Conservation (phyloP, 176 grass and related monocot genomes). For the Zoysia pacifica region DNA sequence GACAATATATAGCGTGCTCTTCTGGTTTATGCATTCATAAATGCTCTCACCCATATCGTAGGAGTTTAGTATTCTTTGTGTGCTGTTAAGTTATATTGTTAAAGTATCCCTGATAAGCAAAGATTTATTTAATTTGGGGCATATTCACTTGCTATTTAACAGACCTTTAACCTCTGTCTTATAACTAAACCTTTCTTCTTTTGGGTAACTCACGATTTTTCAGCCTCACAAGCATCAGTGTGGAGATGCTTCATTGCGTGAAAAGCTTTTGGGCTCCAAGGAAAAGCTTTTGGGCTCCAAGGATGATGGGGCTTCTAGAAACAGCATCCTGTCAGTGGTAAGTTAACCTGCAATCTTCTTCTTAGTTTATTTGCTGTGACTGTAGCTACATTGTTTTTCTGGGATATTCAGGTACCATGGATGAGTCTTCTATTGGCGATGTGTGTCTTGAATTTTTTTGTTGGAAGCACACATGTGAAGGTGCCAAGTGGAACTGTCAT, state of each 20-base stretch:
- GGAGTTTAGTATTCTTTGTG: constrained; percentile 15
- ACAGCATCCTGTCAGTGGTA: constrained; percentile 46
- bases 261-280: constrained; percentile 62
- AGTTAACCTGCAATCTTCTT: constrained; percentile 25
- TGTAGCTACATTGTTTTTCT: constrained; percentile 5
- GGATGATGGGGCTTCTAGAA: constrained; percentile 40
- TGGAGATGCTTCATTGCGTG: constrained; percentile 43
- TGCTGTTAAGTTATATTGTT: not conserved
- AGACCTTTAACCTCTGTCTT: not conserved
- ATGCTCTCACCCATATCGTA: constrained; percentile 16
- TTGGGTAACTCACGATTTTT: constrained; percentile 7
- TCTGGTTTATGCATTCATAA: constrained; percentile 7
- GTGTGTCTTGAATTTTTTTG: constrained; percentile 53
- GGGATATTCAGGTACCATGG: constrained; percentile 70
- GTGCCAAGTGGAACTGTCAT: constrained; percentile 61
- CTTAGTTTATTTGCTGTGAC: constrained; percentile 6
- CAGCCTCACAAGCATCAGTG: constrained; percentile 50
- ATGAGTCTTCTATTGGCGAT: constrained; percentile 50
- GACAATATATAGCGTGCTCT: not conserved
- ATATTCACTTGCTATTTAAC: not conserved
- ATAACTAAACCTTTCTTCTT: not conserved
- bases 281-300: too few relatives aligned
- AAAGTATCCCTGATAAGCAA: not conserved
- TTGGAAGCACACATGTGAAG: constrained; percentile 38
- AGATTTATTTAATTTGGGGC: not conserved